Evolutionary conservation across 2,329 filamentous ascomycete species (phyloP).

Genomic region (Fusarium sp.): DNA sequence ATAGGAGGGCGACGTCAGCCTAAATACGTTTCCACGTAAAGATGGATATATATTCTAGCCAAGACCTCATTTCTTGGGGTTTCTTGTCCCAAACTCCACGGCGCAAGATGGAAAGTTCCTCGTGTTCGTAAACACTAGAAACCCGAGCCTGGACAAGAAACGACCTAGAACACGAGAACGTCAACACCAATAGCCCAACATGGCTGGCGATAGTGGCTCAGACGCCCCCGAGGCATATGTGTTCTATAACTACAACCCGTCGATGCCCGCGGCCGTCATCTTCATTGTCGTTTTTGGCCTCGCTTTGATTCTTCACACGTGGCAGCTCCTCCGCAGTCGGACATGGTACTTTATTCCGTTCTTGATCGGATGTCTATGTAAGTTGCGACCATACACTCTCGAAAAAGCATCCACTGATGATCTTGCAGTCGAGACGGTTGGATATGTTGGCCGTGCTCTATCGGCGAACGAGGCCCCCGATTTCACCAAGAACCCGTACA

Average conservation of each 20-base stretch:
- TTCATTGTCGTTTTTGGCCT: constrained; percentile 56
- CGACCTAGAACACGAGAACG: not conserved
- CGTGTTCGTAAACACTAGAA: not conserved
- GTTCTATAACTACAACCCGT: constrained; percentile 63
- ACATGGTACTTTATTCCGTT: constrained; percentile 68
- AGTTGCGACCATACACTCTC: constrained; percentile 8
- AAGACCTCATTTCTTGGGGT: not conserved
- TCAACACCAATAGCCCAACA: constrained; percentile 10
- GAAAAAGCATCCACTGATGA: not conserved
- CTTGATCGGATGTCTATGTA: constrained; percentile 65
- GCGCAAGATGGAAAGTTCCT: not conserved
- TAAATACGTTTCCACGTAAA: constrained; percentile 13
- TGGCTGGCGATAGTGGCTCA: constrained; percentile 22
- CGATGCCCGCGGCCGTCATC: constrained; percentile 55
- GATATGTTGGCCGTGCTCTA: constrained; percentile 63
- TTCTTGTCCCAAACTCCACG: not conserved
- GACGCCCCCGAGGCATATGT: constrained; percentile 23
- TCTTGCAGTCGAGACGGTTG: constrained; percentile 44
- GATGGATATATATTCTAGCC: constrained; percentile 31
- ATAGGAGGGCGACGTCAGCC: not conserved
- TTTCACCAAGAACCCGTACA: constrained; percentile 51
- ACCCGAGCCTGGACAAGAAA: not conserved
- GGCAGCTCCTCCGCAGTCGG: constrained; percentile 54
- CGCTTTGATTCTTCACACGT: constrained; percentile 54
- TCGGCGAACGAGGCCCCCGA: constrained; percentile 56